phyloP scores from a whole-genome alignment of 2,329 filamentous ascomycete genomes.

The Arthrinium phaeospermum region DNA sequence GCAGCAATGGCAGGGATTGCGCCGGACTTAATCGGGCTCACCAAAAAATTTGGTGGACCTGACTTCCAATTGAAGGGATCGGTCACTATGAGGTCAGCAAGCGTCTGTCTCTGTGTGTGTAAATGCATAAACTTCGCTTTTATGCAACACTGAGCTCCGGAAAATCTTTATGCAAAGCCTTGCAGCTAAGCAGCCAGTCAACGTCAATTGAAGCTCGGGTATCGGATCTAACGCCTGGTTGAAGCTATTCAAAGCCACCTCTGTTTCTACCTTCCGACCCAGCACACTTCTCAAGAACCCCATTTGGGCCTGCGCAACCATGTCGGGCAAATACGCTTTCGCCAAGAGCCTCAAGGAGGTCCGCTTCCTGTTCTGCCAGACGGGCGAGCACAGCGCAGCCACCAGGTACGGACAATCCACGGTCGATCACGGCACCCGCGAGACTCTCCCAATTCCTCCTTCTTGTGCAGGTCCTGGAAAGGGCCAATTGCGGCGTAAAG shows the following conservation, averaged over 20 bases:
- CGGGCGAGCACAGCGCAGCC: slow-evolving; percentile 85
- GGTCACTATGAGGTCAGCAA: slow-evolving; percentile 1
- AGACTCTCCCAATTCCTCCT: background rate
- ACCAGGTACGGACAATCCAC: slow-evolving; percentile 69
- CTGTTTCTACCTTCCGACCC: slow-evolving; percentile 25
- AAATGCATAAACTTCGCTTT: background rate
- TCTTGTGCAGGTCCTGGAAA: background rate
- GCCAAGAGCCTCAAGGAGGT: slow-evolving; percentile 89
- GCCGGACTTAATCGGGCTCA: slow-evolving; percentile 24
- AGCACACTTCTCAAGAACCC: slow-evolving; percentile 20
- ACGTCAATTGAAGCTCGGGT: slow-evolving; percentile 13
- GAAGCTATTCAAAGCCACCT: slow-evolving; percentile 24
- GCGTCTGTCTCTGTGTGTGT: background rate
- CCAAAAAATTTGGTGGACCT: slow-evolving; percentile 9
- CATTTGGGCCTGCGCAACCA: slow-evolving; percentile 43
- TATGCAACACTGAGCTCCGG: slow-evolving; percentile 20
- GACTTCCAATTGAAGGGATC: background rate
- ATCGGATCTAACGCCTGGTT: background rate
- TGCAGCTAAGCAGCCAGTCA: background rate
- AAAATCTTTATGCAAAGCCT: slow-evolving; percentile 23
- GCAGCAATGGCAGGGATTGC: slow-evolving; percentile 7
- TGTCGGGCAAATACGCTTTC: slow-evolving; percentile 95
- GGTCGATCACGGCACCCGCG: background rate
- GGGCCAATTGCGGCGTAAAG: background rate
- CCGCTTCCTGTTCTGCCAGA: slow-evolving; percentile 97